A percentile compares a stretch with the other conserved stretches of the same genome.
These are phyloP conservation scores for Psidium friedrichsthalianum DNA, from an alignment of 345 rosid genomes.

Conservation along the genomic window DNA sequence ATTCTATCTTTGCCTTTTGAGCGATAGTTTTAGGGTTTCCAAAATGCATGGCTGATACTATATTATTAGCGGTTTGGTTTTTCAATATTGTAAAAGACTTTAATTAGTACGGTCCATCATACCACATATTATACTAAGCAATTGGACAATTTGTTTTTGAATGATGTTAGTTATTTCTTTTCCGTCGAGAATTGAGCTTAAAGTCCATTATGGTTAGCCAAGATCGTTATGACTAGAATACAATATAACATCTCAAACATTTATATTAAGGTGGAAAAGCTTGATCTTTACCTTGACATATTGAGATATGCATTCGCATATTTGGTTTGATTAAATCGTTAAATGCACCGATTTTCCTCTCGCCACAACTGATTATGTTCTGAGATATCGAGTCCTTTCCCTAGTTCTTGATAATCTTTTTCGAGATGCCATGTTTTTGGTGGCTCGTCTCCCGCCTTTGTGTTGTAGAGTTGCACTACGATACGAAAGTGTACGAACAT, in stretches of 20 bases:
- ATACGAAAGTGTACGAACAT: slow-evolving; percentile 59
- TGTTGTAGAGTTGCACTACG: slow-evolving; percentile 3
- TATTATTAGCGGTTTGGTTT: background rate
- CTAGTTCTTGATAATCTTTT: background rate
- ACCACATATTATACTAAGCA: background rate
- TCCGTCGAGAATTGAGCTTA: background rate
- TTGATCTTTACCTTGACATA: background rate
- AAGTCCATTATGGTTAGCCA: background rate
- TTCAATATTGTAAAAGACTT: background rate
- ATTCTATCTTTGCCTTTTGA: background rate
- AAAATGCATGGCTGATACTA: background rate
- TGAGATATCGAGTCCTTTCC: background rate
- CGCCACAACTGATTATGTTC: background rate
- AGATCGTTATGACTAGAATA: background rate
- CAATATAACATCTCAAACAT: background rate
- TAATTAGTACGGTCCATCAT: background rate
- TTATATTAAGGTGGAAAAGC: background rate
- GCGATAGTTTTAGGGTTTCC: background rate
- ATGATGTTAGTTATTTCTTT: background rate
- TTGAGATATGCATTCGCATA: background rate
- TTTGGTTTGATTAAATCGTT: background rate
- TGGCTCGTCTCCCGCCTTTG: background rate
- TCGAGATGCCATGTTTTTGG: background rate
- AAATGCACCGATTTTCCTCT: background rate
- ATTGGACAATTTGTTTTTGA: background rate